phyloP scores from a whole-genome alignment of 257 asterid species.

The Forsythia viridissima region DNA sequence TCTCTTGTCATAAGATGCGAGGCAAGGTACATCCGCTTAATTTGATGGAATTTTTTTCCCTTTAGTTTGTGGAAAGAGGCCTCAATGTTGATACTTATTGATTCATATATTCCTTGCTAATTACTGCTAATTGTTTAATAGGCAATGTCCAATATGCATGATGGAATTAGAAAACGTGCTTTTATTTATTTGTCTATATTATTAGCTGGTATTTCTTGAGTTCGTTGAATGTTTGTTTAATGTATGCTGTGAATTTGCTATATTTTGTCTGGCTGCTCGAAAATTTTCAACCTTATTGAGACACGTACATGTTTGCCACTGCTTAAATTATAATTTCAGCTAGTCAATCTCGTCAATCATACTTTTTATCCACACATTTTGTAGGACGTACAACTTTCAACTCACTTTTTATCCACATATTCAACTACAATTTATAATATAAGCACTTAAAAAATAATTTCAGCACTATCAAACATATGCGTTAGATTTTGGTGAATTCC shows the following conservation, averaged over 20 bases:
- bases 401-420: no score
- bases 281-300: background rate
- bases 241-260: conserved; percentile 5
- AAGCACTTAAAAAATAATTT: no score
- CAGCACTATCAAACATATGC: no score
- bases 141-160: conserved; percentile 8
- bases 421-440: no score
- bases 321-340: no score
- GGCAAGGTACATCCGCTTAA: conserved; percentile 65
- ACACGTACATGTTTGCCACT: no score
- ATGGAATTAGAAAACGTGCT: background rate
- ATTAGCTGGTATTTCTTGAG: conserved; percentile 9
- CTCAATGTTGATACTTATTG: conserved; percentile 9
- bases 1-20: conserved; percentile 98
- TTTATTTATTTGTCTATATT: background rate
- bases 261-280: conserved; percentile 6
- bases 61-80: background rate
- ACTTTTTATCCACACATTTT: no score
- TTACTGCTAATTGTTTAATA: background rate
- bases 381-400: no score
- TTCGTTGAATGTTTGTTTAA: conserved; percentile 8
- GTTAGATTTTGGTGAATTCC: no score
- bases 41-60: conserved; percentile 8
- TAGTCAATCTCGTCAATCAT: no score
- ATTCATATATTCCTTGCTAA: conserved; percentile 2